Percentiles rank a stretch among this genome's conserved stretches.
Conservation (phyloP, 2,329 filamentous ascomycete genomes). For the Rutstroemia sp. region DNA sequence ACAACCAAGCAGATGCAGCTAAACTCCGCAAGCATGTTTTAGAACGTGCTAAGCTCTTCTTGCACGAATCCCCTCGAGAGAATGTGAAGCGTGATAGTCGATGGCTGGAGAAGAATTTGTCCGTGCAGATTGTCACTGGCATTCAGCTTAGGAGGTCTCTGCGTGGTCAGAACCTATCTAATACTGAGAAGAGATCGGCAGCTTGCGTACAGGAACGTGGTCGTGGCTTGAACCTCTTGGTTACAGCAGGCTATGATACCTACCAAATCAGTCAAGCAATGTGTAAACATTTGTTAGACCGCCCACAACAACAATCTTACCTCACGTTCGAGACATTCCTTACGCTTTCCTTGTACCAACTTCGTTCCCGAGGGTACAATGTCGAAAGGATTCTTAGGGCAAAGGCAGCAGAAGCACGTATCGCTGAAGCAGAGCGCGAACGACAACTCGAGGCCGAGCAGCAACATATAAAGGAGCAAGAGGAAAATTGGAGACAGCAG, state of each 20-base stretch:
- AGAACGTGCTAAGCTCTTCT: constrained; percentile 81
- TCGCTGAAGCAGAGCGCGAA: constrained; percentile 76
- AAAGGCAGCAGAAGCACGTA: constrained; percentile 78
- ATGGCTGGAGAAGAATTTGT: constrained; percentile 84
- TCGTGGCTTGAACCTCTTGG: constrained; percentile 61
- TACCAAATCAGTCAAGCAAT: constrained; percentile 90
- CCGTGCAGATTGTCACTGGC: constrained; percentile 68
- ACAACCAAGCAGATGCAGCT: constrained; percentile 61
- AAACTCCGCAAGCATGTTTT: constrained; percentile 73
- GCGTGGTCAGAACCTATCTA: constrained; percentile 58
- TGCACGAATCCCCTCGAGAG: constrained; percentile 67
- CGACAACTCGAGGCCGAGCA: constrained; percentile 68
- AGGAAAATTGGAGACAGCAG: constrained; percentile 36
- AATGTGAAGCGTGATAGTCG: constrained; percentile 78
- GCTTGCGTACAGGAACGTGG: constrained; percentile 51
- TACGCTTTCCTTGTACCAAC: constrained; percentile 71
- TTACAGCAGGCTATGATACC: constrained; percentile 64
- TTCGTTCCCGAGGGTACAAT: constrained; percentile 88
- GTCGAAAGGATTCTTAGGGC: constrained; percentile 87
- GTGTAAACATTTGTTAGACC: constrained; percentile 69
- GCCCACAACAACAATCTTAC: constrained; percentile 82
- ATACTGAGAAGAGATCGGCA: constrained; percentile 69
- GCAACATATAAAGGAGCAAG: constrained; percentile 55
- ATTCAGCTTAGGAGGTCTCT: constrained; percentile 74
- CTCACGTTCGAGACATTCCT: constrained; percentile 88